Base-by-base conservation (phyloP, 2,329 filamentous ascomycete genomes). In the Arthrobotrys iridis region DNA sequence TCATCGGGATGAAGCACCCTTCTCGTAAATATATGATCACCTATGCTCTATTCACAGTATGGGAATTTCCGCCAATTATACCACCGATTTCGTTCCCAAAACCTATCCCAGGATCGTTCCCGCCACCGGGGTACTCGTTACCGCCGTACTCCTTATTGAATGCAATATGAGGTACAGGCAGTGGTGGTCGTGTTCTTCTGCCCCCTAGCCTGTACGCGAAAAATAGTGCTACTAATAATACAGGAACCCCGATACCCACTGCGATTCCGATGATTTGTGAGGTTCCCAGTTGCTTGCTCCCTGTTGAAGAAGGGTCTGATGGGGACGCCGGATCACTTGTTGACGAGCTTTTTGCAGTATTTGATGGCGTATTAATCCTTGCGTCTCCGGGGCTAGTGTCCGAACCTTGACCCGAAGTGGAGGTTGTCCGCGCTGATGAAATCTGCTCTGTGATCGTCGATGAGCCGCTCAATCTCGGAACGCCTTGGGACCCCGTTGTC, bases 11-110 rank as follows among this genome's bases (percentile, higher is more conserved):
- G n/a, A n/a, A n/a, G n/a, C n/a, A n/a, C n/a, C n/a, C n/a, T n/a
- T n/a, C n/a, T n/a, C n/a, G n/a, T n/a, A n/a, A n/a, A n/a, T n/a
- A n/a, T n/a, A n/a, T n/a, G n/a, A n/a, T n/a, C n/a, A n/a, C n/a
- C 10, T 30, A 55, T 55, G 30, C 24, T 18, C 50, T 55, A 35
- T 3, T 24, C 7, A 10, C n/a, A 2, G 18, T 3, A 37, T 55
- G n/a, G n/a, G n/a, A 7, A n/a, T 24, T 37, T 4, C 13, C 18
- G 2, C 50, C 26, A 3, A 4, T 10, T 3, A 55, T 55, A 11
- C 50, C 50, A n/a, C 50, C 50, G 22, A 55, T 20, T 37, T 55
- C 50, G 11, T 55, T 55, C 30, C 50, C 50, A 55, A 55, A 55
- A 5, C 50, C 30, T 1, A 55, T n/a, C 22, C 50, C 50, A 1